Percentiles rank a stretch among this genome's conserved stretches.
These are phyloP conservation scores for Glutinoglossum americanum DNA, from an alignment of 495 filamentous ascomycete genomes.

Conservation along the genomic window DNA sequence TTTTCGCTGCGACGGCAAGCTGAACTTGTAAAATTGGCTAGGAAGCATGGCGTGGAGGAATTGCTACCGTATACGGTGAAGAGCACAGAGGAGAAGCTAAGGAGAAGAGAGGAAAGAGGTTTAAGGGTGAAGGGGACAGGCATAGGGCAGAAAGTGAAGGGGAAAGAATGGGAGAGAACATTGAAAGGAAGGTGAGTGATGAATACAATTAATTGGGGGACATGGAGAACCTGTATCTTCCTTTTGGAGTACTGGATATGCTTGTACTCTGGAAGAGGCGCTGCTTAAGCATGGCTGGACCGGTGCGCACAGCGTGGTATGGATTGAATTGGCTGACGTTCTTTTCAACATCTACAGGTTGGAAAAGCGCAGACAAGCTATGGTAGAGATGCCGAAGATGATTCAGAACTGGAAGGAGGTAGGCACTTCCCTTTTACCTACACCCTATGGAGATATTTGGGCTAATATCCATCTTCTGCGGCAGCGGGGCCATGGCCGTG, in stretches of 20 bases:
- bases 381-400: slow-evolving; percentile 81
- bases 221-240: neutral
- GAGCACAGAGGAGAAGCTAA: slow-evolving; percentile 43
- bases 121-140: slow-evolving; percentile 74
- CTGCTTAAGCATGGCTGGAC: neutral
- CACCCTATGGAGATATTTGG: slow-evolving; percentile 8
- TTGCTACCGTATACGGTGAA: slow-evolving; percentile 62
- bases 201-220: neutral
- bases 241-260: neutral
- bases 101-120: slow-evolving; percentile 46
- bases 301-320: neutral
- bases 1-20: slow-evolving; percentile 75
- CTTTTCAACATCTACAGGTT: slow-evolving; percentile 26
- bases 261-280: neutral
- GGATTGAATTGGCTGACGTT: neutral
- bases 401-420: slow-evolving; percentile 88
- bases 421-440: slow-evolving; percentile 10
- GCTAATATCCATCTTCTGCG: neutral
- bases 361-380: slow-evolving; percentile 74
- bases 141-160: slow-evolving; percentile 83
- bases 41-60: slow-evolving; percentile 59
- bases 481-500: slow-evolving; percentile 65
- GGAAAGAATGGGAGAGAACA: slow-evolving; percentile 77
- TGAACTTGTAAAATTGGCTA: slow-evolving; percentile 73
- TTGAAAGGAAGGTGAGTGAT: slow-evolving; percentile 45